phyloP scores from a whole-genome alignment of 345 rosid genomes.

The Lenwebbia sp. region DNA sequence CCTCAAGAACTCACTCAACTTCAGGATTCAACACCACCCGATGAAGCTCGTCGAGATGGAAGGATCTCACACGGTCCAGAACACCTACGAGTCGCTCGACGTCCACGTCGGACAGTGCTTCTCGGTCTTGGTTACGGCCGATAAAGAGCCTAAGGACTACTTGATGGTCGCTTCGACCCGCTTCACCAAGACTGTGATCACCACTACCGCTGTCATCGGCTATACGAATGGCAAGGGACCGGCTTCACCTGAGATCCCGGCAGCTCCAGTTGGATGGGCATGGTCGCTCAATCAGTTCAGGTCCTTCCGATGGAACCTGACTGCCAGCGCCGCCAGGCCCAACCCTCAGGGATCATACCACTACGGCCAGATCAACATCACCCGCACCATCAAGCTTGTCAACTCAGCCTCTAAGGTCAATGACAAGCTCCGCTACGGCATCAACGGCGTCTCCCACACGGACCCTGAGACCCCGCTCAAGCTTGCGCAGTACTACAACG shows the following conservation, averaged over 20 bases:
- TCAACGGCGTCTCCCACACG: constrained; percentile 19
- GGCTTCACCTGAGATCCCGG: constrained; percentile 12
- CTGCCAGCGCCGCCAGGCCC: constrained; percentile 27
- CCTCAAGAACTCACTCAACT: constrained; percentile 17
- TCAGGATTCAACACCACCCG: constrained; percentile 16
- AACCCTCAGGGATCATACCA: constrained; percentile 32
- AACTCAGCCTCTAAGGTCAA: constrained; percentile 3
- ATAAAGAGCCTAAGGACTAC: constrained; percentile 17
- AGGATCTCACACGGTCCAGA: constrained; percentile 22
- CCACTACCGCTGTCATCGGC: constrained; percentile 7
- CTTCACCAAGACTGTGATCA: constrained; percentile 10
- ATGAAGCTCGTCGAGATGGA: constrained; percentile 24
- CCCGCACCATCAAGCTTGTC: constrained; percentile 18
- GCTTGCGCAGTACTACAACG: constrained; percentile 19
- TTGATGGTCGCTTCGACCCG: constrained; percentile 20
- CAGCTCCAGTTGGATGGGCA: constrained; percentile 24
- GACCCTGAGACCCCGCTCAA: constrained; percentile 17
- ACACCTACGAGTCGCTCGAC: constrained; percentile 13
- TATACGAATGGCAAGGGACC: constrained; percentile 10
- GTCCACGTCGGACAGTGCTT: constrained; percentile 22
- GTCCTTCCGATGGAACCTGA: constrained; percentile 26
- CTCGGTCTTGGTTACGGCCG: constrained; percentile 11
- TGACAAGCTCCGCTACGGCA: constrained; percentile 21
- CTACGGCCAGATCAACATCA: constrained; percentile 22
- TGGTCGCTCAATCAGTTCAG: constrained; percentile 32